phyloP scores from a whole-genome alignment of 345 rosid genomes.

The Arabidopsis thaliana region DNA sequence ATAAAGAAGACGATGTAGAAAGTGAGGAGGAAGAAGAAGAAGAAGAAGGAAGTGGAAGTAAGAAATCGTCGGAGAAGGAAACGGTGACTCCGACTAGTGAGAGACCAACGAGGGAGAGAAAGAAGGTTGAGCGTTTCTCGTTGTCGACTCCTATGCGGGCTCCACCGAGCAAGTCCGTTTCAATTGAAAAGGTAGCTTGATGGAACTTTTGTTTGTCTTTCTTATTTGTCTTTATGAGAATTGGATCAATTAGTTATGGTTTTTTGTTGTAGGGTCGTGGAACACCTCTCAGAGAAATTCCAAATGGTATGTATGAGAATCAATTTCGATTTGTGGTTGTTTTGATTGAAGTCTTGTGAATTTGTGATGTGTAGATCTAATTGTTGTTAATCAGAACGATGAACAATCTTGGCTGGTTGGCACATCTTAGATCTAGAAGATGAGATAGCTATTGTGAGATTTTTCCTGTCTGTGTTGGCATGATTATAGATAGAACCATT shows the following conservation, averaged over 20 bases:
- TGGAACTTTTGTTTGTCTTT: neutral
- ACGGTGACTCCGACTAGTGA: slow-evolving; percentile 65
- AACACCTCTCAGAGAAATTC: slow-evolving; percentile 83
- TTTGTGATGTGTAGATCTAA: neutral
- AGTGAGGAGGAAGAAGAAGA: slow-evolving; percentile 39
- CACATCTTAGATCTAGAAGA: slow-evolving; percentile 33
- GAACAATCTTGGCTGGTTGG: slow-evolving; percentile 16
- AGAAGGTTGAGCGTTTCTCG: slow-evolving; percentile 86
- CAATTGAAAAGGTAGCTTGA: slow-evolving; percentile 67
- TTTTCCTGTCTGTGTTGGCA: neutral
- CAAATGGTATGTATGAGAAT: slow-evolving; percentile 63
- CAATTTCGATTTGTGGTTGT: slow-evolving; percentile 5
- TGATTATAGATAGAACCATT: neutral
- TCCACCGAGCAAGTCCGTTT: slow-evolving; percentile 59
- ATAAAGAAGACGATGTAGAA: slow-evolving; percentile 35
- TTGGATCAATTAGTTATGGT: slow-evolving; percentile 8
- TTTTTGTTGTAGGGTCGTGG: slow-evolving; percentile 76
- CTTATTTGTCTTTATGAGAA: neutral
- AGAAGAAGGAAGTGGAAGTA: slow-evolving; percentile 43
- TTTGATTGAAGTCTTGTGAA: slow-evolving; percentile 6
- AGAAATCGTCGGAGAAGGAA: slow-evolving; percentile 48
- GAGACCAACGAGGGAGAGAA: slow-evolving; percentile 90
- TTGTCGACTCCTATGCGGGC: slow-evolving; percentile 60
- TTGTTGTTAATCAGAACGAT: neutral
- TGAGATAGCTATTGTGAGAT: slow-evolving; percentile 3